These are phyloP conservation scores for Tylopilus vinaceipallidus DNA, from an alignment of 768 basidiomycete genomes.

Conservation along the genomic window DNA sequence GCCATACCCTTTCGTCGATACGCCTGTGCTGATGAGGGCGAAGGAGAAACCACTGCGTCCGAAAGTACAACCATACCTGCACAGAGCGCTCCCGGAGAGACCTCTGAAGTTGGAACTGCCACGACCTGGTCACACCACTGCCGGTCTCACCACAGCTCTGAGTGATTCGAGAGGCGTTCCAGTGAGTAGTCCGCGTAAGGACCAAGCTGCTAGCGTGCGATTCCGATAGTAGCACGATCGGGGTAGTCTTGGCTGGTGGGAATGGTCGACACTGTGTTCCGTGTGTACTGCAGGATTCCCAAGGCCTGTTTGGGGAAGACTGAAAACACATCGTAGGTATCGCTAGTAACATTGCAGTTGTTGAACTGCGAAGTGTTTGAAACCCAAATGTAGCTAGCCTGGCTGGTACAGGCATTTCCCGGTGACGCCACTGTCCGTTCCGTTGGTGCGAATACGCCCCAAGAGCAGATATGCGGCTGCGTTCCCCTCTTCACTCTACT, in stretches of 20 bases:
- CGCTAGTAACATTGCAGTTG: no score
- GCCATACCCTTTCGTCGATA: no score
- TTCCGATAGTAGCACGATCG: not conserved
- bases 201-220: not conserved
- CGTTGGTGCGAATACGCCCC: not conserved
- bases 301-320: no score
- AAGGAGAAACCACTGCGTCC: slow-evolving; percentile 7
- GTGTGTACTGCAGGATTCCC: no score
- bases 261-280: no score
- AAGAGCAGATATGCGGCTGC: not conserved
- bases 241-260: no score
- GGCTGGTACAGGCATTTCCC: no score
- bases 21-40: slow-evolving; percentile 1
- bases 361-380: no score
- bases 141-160: not conserved
- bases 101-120: slow-evolving; percentile 7
- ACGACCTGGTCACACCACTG: not conserved
- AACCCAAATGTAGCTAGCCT: no score
- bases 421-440: not conserved
- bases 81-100: slow-evolving; percentile 12
- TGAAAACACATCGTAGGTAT: no score
- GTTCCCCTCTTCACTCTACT: not conserved
- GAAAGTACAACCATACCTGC: not conserved
- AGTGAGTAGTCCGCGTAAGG: not conserved
- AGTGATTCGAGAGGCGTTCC: not conserved